Percentiles rank a stretch among this genome's conserved stretches.
Conservation (phyloP, 2,329 filamentous ascomycete genomes). For the Golovinomyces cichoracearum region DNA sequence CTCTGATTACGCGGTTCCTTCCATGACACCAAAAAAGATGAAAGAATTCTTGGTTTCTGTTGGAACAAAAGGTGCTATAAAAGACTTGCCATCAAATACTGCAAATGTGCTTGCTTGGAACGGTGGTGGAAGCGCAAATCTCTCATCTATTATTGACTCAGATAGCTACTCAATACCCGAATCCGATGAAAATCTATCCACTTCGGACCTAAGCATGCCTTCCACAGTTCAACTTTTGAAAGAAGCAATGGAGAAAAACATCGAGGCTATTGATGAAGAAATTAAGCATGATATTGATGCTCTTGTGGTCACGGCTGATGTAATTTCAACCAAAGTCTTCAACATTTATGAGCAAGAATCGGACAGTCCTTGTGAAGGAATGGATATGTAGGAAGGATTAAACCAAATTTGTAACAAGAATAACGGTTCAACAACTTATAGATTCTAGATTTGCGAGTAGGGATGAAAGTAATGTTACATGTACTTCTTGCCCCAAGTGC, state of each 20-base stretch:
- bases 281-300: slow-evolving; percentile 27
- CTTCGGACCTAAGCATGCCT: slow-evolving; percentile 22
- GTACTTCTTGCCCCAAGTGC: too few species aligned
- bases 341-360: slow-evolving; percentile 35
- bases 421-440: too few species aligned
- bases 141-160: slow-evolving; percentile 49
- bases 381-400: slow-evolving; percentile 1
- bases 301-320: slow-evolving; percentile 29
- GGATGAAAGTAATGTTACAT: too few species aligned
- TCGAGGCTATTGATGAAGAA: slow-evolving; percentile 29
- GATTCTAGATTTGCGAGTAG: too few species aligned
- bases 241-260: slow-evolving; percentile 31
- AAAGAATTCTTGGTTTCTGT: slow-evolving; percentile 71
- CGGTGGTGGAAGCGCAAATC: slow-evolving; percentile 85
- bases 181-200: slow-evolving; percentile 16
- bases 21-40: slow-evolving; percentile 78
- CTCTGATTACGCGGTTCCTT: slow-evolving; percentile 71
- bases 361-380: slow-evolving; percentile 30
- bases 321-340: slow-evolving; percentile 37
- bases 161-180: slow-evolving; percentile 38
- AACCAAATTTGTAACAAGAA: too few species aligned
- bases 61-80: slow-evolving; percentile 51
- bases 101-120: slow-evolving; percentile 97
- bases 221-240: slow-evolving; percentile 33
- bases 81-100: slow-evolving; percentile 62